Evolutionary conservation across 805 yeast genomes (phyloP).

Genomic region (Komagataella pastoris): DNA sequence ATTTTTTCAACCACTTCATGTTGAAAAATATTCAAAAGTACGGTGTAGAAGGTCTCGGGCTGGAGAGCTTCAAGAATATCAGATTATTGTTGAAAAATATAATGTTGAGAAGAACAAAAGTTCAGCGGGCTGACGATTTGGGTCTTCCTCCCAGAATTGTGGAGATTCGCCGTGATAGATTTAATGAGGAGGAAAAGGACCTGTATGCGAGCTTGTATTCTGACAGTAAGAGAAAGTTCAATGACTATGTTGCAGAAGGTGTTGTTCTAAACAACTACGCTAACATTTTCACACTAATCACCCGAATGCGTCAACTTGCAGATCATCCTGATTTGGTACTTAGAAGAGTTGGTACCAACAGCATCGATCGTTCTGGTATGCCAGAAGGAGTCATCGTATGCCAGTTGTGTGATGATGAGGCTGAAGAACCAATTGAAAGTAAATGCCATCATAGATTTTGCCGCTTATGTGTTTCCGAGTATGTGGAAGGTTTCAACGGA

Average conservation of each 20-base stretch:
- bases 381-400: constrained; percentile 56
- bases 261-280: constrained; percentile 95
- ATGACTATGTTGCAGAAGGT: constrained; percentile 90
- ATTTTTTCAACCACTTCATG: constrained; percentile 92
- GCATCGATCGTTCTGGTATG: constrained; percentile 18
- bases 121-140: constrained; percentile 93
- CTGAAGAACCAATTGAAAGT: constrained; percentile 93
- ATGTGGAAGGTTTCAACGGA: constrained; percentile 71
- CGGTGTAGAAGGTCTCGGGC: constrained; percentile 76
- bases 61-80: constrained; percentile 62
- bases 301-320: constrained; percentile 95
- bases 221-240: constrained; percentile 77
- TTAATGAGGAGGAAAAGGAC: constrained; percentile 93
- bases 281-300: constrained; percentile 87
- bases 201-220: constrained; percentile 78
- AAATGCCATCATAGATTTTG: constrained; percentile 92
- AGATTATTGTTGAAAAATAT: constrained; percentile 63
- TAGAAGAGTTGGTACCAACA: constrained; percentile 41
- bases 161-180: constrained; percentile 72
- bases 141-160: constrained; percentile 96
- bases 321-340: constrained; percentile 96
- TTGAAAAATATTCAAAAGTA: constrained; percentile 83
- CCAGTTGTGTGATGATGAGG: constrained; percentile 93
- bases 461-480: constrained; percentile 83
- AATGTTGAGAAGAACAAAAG: constrained; percentile 89